These are phyloP conservation scores for Platanus orientalis DNA, from an alignment of 164 flowering plant species.

Conservation along the genomic window DNA sequence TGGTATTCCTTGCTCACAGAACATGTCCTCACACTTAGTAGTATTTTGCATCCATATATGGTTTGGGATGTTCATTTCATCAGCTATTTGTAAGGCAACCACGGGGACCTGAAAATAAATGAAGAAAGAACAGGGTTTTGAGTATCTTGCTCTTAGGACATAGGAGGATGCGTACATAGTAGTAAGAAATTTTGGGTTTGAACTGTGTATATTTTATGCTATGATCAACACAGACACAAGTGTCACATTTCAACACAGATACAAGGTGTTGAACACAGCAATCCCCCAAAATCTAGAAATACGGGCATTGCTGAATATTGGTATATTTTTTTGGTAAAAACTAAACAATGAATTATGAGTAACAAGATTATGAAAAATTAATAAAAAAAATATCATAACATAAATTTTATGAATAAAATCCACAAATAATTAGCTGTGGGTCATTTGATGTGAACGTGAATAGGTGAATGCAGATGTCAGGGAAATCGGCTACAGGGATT, in stretches of 20 bases:
- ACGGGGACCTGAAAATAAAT: constrained; percentile 52
- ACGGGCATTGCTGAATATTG: neutral
- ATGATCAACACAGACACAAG: neutral
- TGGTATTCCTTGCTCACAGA: constrained; percentile 69
- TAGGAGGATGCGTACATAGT: too few species aligned
- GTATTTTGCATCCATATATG: constrained; percentile 46
- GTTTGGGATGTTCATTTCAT: constrained; percentile 48
- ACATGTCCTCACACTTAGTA: constrained; percentile 47
- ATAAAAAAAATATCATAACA: too few species aligned
- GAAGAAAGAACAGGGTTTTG: neutral
- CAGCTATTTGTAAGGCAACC: constrained; percentile 69
- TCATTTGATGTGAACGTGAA: too few species aligned
- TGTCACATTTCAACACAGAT: neutral
- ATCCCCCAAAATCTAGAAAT: neutral
- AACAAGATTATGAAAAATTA: too few species aligned
- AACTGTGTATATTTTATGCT: too few species aligned
- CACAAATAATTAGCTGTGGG: too few species aligned
- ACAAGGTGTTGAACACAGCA: neutral
- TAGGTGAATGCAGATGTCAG: too few species aligned
- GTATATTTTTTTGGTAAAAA: too few species aligned
- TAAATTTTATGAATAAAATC: too few species aligned
- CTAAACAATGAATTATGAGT: too few species aligned
- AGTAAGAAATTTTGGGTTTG: too few species aligned
- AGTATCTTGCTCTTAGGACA: neutral
- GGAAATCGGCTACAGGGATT: too few species aligned